A percentile compares a stretch with the other conserved stretches of the same genome.
Conservation (phyloP, 495 filamentous ascomycete genomes). For the Talaromyces thailandensis region DNA sequence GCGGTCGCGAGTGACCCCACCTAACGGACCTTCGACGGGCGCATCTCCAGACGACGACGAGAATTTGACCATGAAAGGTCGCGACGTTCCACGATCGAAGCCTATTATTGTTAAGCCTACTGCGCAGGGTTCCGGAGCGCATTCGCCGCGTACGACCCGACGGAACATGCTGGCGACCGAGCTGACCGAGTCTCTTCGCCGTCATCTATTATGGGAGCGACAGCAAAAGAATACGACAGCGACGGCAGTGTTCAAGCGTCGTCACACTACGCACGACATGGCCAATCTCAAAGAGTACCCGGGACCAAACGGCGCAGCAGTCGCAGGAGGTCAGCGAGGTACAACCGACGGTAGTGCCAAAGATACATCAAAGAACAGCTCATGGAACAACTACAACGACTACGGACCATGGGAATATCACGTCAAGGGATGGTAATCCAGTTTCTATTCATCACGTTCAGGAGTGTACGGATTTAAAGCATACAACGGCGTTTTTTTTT, state of each 20-base stretch:
- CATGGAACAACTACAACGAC: conserved; percentile 57
- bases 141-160: conserved; percentile 85
- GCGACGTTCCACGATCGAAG: conserved; percentile 68
- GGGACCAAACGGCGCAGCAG: conserved; percentile 23
- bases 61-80: conserved; percentile 63
- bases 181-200: conserved; percentile 70
- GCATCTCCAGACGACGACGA: conserved; percentile 65
- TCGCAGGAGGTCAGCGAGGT: conserved; percentile 6
- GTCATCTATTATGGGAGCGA: conserved; percentile 76
- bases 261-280: conserved; percentile 85
- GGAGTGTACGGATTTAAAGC: neutral
- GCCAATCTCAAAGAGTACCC: conserved; percentile 76
- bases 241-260: conserved; percentile 79
- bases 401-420: conserved; percentile 62
- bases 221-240: conserved; percentile 85
- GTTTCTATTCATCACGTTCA: neutral
- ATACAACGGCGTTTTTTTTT: conserved; percentile 5
- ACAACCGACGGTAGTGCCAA: conserved; percentile 22
- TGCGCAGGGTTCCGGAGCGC: conserved; percentile 51
- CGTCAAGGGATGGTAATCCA: conserved; percentile 55
- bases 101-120: conserved; percentile 67
- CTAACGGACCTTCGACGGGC: conserved; percentile 63
- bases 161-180: conserved; percentile 96
- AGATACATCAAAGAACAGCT: conserved; percentile 47
- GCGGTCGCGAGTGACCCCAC: conserved; percentile 57